Conservation (phyloP, 768 basidiomycete genomes). For the Russula ochroleuca region DNA sequence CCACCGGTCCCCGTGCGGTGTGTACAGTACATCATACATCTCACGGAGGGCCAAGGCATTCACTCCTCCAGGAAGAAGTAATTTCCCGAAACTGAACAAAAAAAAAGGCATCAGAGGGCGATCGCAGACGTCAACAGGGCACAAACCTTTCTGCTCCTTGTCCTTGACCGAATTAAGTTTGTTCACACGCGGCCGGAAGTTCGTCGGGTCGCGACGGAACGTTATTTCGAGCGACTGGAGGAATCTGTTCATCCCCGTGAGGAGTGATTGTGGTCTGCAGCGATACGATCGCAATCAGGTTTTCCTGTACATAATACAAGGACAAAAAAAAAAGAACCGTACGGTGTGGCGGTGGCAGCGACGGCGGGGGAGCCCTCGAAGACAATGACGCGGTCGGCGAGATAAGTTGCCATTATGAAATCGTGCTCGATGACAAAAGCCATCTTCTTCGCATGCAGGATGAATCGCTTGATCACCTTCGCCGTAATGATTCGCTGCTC, state of each 20-base stretch:
- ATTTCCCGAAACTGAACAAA: slow-evolving; percentile 61
- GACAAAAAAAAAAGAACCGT: slow-evolving; percentile 34
- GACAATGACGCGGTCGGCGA: slow-evolving; percentile 95
- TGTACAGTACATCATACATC: background rate
- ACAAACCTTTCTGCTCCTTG: slow-evolving; percentile 77
- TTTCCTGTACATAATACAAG: background rate
- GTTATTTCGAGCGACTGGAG: slow-evolving; percentile 93
- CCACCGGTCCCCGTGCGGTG: background rate
- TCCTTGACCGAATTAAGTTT: slow-evolving; percentile 83
- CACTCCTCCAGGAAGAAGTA: slow-evolving; percentile 93
- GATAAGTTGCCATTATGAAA: slow-evolving; percentile 99
- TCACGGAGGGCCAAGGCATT: slow-evolving; percentile 8
- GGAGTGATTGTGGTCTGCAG: slow-evolving; percentile 83
- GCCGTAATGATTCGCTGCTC: slow-evolving; percentile 98
- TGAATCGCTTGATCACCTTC: slow-evolving; percentile 98
- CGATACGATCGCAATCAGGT: background rate
- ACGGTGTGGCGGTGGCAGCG: slow-evolving; percentile 88
- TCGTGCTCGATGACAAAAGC: slow-evolving; percentile 99
- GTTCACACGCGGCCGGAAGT: slow-evolving; percentile 86
- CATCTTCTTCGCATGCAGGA: slow-evolving; percentile 94
- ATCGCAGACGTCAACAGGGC: slow-evolving; percentile 13
- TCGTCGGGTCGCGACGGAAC: slow-evolving; percentile 96
- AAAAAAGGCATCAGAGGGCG: slow-evolving; percentile 10
- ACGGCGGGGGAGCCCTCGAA: slow-evolving; percentile 86
- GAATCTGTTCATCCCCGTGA: slow-evolving; percentile 98